These are phyloP conservation scores for Leersia perrieri DNA, from an alignment of 176 grass and related monocot species.

Conservation along the genomic window DNA sequence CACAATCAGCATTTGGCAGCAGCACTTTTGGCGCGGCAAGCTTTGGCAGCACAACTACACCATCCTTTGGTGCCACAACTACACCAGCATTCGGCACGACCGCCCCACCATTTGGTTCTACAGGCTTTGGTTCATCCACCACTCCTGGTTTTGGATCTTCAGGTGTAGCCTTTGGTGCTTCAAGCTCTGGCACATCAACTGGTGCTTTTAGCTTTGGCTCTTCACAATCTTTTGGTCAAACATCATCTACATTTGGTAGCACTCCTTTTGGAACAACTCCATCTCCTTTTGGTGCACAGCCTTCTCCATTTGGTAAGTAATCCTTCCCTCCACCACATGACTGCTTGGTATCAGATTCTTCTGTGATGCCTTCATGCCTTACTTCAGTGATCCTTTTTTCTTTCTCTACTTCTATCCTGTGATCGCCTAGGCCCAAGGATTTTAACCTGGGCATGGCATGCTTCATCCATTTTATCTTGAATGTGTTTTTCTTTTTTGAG, in stretches of 20 bases:
- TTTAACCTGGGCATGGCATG: neutral
- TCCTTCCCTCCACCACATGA: conserved; percentile 25
- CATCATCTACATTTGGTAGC: conserved; percentile 55
- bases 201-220: conserved; percentile 75
- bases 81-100: conserved; percentile 53
- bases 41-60: conserved; percentile 43
- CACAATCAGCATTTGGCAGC: conserved; percentile 73
- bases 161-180: conserved; percentile 62
- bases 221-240: conserved; percentile 62
- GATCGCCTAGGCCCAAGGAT: neutral
- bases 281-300: conserved; percentile 69
- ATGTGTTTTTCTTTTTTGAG: conserved; percentile 5
- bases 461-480: conserved; percentile 5
- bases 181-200: conserved; percentile 52
- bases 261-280: conserved; percentile 68
- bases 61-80: conserved; percentile 50
- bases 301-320: conserved; percentile 75
- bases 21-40: conserved; percentile 60
- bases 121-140: conserved; percentile 56
- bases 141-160: conserved; percentile 59
- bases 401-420: neutral
- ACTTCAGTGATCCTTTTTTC: conserved; percentile 29
- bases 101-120: conserved; percentile 58
- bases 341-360: conserved; percentile 6
- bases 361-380: neutral